A percentile compares a stretch with the other conserved stretches of the same genome.
phyloP scores from a whole-genome alignment of 352 stramenopile species.

The Pythium vanterpoolii region DNA sequence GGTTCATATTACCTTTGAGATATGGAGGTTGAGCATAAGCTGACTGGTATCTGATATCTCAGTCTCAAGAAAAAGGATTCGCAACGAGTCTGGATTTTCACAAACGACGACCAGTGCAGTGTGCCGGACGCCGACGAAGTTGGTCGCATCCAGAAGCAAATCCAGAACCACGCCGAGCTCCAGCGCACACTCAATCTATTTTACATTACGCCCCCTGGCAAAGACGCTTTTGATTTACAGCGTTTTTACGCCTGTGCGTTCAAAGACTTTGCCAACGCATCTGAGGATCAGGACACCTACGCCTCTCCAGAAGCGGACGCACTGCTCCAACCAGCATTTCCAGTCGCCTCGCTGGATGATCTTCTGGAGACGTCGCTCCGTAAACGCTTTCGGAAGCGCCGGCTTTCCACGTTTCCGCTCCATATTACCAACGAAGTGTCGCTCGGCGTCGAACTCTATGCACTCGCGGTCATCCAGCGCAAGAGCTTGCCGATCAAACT shows the following conservation, averaged over 20 bases:
- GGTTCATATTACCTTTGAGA: neutral
- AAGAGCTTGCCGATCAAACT: conserved; percentile 62
- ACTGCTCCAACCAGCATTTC: conserved; percentile 63
- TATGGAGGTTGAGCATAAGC: neutral
- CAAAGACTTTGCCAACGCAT: conserved; percentile 46
- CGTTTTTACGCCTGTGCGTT: conserved; percentile 69
- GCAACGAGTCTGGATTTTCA: conserved; percentile 86
- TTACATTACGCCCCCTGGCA: conserved; percentile 61
- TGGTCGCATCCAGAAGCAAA: conserved; percentile 67
- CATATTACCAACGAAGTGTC: conserved; percentile 70
- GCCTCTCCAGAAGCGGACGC: conserved; percentile 19
- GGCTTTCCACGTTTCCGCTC: conserved; percentile 59
- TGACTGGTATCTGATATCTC: neutral
- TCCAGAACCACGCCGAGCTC: conserved; percentile 81
- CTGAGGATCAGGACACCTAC: conserved; percentile 20
- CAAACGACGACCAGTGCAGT: conserved; percentile 64
- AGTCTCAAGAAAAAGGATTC: conserved; percentile 87
- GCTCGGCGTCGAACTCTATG: conserved; percentile 79
- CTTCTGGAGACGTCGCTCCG: conserved; percentile 74
- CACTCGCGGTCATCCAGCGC: conserved; percentile 49
- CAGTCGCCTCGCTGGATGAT: conserved; percentile 68
- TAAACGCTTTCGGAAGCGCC: conserved; percentile 78
- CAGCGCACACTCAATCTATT: conserved; percentile 76
- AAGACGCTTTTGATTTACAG: conserved; percentile 49
- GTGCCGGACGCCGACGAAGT: conserved; percentile 55